phyloP scores from a whole-genome alignment of 2,329 filamentous ascomycete species.

The Epichloe hybrida region DNA sequence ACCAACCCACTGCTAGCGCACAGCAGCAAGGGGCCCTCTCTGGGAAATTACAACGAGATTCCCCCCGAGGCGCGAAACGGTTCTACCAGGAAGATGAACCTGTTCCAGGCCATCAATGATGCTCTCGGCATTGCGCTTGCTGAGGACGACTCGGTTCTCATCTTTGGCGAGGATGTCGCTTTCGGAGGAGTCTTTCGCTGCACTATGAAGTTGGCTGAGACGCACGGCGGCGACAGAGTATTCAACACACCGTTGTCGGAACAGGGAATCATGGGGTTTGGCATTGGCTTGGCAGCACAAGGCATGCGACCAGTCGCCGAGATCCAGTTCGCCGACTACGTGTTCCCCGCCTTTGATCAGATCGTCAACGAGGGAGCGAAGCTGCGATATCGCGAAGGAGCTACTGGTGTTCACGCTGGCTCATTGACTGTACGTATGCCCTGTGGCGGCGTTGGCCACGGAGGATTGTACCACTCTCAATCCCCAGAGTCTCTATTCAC shows the following conservation, averaged over 20 bases:
- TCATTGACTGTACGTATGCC: slow-evolving; percentile 85
- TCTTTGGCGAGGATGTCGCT: slow-evolving; percentile 94
- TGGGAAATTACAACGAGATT: slow-evolving; percentile 57
- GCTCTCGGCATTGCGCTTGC: slow-evolving; percentile 72
- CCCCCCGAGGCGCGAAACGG: slow-evolving; percentile 52
- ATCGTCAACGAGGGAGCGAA: slow-evolving; percentile 90
- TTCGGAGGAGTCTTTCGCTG: slow-evolving; percentile 96
- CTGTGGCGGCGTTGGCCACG: slow-evolving; percentile 78
- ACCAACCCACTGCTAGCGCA: slow-evolving; percentile 72
- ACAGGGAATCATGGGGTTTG: slow-evolving; percentile 90
- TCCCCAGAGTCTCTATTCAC: slow-evolving; percentile 81
- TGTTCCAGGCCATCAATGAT: slow-evolving; percentile 89
- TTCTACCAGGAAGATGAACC: slow-evolving; percentile 74
- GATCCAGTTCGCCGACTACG: slow-evolving; percentile 91
- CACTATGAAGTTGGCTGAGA: slow-evolving; percentile 78
- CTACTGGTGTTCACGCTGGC: slow-evolving; percentile 47
- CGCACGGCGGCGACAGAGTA: slow-evolving; percentile 75
- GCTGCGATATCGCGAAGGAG: slow-evolving; percentile 62
- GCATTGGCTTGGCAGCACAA: slow-evolving; percentile 76
- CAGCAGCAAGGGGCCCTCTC: slow-evolving; percentile 51
- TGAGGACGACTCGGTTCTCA: slow-evolving; percentile 70
- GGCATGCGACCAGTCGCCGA: slow-evolving; percentile 89
- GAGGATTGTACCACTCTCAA: slow-evolving; percentile 77
- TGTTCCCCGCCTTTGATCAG: slow-evolving; percentile 87
- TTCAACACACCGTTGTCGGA: slow-evolving; percentile 95